These are phyloP conservation scores for Zymoseptoria ardabiliae DNA, from an alignment of 2,329 filamentous ascomycete species.

Conservation along the genomic window DNA sequence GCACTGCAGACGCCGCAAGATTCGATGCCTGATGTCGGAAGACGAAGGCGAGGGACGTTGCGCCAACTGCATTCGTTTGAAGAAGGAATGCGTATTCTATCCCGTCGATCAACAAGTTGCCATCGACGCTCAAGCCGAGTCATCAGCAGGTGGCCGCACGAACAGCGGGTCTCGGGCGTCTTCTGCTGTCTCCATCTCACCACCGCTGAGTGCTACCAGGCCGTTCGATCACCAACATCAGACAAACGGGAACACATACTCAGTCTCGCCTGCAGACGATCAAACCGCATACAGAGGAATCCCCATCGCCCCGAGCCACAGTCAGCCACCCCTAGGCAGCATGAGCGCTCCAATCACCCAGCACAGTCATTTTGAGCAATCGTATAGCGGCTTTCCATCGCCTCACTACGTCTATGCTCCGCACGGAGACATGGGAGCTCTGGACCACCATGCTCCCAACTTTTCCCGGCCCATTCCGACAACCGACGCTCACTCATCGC, in stretches of 20 bases:
- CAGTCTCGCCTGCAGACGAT: not conserved
- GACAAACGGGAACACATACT: not conserved
- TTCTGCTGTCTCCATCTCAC: not conserved
- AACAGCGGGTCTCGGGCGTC: not conserved
- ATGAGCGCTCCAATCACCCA: not conserved
- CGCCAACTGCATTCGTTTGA: slow-evolving; percentile 85
- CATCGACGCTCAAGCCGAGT: slow-evolving; percentile 22
- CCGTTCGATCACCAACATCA: not conserved
- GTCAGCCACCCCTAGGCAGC: slow-evolving; percentile 3
- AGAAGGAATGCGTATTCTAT: slow-evolving; percentile 89
- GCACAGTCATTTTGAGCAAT: not conserved
- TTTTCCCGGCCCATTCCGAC: not conserved
- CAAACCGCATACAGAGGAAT: slow-evolving; percentile 1
- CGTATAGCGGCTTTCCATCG: not conserved
- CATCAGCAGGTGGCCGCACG: slow-evolving; percentile 1
- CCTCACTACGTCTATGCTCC: not conserved
- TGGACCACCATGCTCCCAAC: not conserved
- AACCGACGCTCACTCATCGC: not conserved
- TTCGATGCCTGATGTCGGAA: slow-evolving; percentile 73
- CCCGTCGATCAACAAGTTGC: slow-evolving; percentile 58
- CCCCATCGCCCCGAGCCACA: slow-evolving; percentile 1
- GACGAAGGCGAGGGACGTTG: slow-evolving; percentile 71
- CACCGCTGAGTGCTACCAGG: not conserved
- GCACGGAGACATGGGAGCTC: not conserved
- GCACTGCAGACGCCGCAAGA: slow-evolving; percentile 88